These are phyloP conservation scores for Astrothelium subdiscretum DNA, from an alignment of 495 filamentous ascomycete genomes.

Conservation along the genomic window DNA sequence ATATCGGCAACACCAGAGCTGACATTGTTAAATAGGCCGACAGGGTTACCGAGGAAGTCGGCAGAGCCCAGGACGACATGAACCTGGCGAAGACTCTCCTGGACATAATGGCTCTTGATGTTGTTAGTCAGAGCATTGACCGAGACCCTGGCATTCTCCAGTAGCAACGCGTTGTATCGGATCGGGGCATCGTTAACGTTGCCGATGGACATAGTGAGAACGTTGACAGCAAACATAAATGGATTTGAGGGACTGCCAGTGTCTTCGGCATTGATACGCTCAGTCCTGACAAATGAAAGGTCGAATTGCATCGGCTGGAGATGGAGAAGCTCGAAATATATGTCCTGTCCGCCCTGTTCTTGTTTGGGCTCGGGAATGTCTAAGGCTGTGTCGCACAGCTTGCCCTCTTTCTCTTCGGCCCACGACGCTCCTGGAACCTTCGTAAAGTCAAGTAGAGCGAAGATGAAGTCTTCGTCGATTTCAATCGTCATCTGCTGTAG, in stretches of 20 bases:
- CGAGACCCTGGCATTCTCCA: slow-evolving; percentile 91
- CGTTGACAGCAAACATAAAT: slow-evolving; percentile 95
- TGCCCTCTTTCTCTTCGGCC: slow-evolving; percentile 70
- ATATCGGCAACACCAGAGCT: slow-evolving; percentile 94
- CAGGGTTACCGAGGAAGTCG: slow-evolving; percentile 96
- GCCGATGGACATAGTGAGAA: slow-evolving; percentile 97
- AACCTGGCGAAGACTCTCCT: slow-evolving; percentile 88
- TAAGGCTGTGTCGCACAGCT: slow-evolving; percentile 75
- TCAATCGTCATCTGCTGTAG: slow-evolving; percentile 97
- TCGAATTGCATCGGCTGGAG: slow-evolving; percentile 97
- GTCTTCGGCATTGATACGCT: slow-evolving; percentile 92
- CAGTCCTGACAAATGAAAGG: slow-evolving; percentile 91
- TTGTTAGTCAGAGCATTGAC: slow-evolving; percentile 71
- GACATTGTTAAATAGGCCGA: slow-evolving; percentile 95
- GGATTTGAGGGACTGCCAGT: slow-evolving; percentile 79
- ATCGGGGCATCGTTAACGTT: slow-evolving; percentile 97
- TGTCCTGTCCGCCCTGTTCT: slow-evolving; percentile 72
- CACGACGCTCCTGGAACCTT: slow-evolving; percentile 91
- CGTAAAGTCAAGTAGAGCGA: slow-evolving; percentile 86
- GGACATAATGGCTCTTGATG: slow-evolving; percentile 85
- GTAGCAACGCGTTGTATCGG: slow-evolving; percentile 79
- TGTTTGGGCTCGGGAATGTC: slow-evolving; percentile 87
- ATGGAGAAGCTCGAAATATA: slow-evolving; percentile 95
- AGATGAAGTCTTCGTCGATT: slow-evolving; percentile 95
- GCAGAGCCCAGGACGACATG: slow-evolving; percentile 94